Percentiles rank a stretch among this genome's conserved stretches.
These are phyloP conservation scores for Wallemia hederae DNA, from an alignment of 1,284 basidiomycete species.

Conservation along the genomic window DNA sequence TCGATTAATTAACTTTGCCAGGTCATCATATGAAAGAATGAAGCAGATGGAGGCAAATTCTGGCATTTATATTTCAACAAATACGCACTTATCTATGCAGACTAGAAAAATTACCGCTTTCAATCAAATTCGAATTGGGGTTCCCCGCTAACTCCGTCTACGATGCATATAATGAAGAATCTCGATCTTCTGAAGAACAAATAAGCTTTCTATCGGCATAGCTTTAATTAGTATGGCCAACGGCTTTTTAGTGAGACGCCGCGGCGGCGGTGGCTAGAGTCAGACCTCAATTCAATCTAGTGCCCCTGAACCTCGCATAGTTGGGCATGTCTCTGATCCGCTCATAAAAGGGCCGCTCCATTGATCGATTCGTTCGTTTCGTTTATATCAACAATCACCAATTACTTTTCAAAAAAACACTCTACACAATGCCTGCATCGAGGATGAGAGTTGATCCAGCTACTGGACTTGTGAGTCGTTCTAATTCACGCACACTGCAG, in stretches of 20 bases:
- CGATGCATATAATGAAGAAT: neutral
- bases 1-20: neutral
- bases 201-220: neutral
- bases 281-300: neutral
- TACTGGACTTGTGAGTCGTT: neutral
- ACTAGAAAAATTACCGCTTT: too few species aligned
- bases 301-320: neutral
- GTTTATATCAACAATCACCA: neutral
- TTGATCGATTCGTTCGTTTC: neutral
- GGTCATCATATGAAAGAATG: neutral
- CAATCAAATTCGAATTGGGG: too few species aligned
- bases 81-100: too few species aligned
- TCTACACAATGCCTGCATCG: neutral
- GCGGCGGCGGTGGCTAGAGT: neutral
- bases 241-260: neutral
- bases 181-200: neutral
- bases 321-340: neutral
- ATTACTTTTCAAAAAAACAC: too few species aligned
- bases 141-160: neutral
- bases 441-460: neutral
- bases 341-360: neutral
- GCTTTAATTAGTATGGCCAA: neutral
- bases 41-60: neutral
- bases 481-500: neutral
- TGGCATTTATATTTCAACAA: too few species aligned